Conservation (phyloP, 352 stramenopile genomes). For the Halophytophthora batemanensis region DNA sequence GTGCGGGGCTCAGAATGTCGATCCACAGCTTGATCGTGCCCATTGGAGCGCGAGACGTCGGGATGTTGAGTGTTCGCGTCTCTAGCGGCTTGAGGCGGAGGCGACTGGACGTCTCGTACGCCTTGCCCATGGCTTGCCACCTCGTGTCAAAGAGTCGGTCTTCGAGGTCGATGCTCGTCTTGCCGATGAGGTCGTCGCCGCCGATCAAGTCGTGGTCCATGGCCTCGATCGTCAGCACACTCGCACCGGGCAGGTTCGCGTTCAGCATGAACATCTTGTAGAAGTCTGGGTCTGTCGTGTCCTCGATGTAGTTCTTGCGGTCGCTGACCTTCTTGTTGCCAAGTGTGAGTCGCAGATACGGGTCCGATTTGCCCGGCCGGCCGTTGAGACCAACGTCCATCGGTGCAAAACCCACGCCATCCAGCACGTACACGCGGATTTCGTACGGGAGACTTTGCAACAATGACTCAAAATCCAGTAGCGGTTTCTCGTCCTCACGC, state of each 20-base stretch:
- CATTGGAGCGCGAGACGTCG: slow-evolving; percentile 81
- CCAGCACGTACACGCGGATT: slow-evolving; percentile 86
- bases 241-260: slow-evolving; percentile 80
- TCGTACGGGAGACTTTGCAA: slow-evolving; percentile 77
- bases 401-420: slow-evolving; percentile 78
- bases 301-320: slow-evolving; percentile 88
- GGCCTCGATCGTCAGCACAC: slow-evolving; percentile 83
- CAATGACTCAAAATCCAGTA: slow-evolving; percentile 67
- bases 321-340: slow-evolving; percentile 87
- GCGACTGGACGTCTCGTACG: slow-evolving; percentile 77
- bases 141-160: slow-evolving; percentile 89
- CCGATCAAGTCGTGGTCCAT: slow-evolving; percentile 91
- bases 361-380: slow-evolving; percentile 82
- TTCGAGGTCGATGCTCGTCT: slow-evolving; percentile 92
- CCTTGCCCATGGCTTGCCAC: slow-evolving; percentile 85
- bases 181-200: slow-evolving; percentile 90
- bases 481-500: slow-evolving; percentile 72
- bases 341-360: slow-evolving; percentile 82
- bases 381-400: slow-evolving; percentile 88
- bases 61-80: slow-evolving; percentile 82
- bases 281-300: slow-evolving; percentile 87
- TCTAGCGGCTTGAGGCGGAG: slow-evolving; percentile 73
- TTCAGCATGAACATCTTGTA: slow-evolving; percentile 91
- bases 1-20: slow-evolving; percentile 82
- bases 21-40: slow-evolving; percentile 87